These are phyloP conservation scores for Blastobotrys aristatus DNA, from an alignment of 1,139 yeast species.

Conservation along the genomic window DNA sequence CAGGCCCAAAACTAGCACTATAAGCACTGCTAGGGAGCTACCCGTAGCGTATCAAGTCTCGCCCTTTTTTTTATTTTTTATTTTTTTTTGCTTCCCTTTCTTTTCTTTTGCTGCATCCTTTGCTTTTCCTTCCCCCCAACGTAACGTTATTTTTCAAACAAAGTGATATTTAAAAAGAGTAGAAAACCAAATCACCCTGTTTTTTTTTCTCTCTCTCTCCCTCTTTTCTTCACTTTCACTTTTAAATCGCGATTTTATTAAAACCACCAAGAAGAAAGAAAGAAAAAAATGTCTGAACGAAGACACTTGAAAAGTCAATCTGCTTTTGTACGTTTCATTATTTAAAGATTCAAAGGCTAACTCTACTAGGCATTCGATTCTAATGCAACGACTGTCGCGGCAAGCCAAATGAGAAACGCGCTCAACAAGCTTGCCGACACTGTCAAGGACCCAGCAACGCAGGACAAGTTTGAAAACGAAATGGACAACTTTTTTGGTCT, in stretches of 20 bases:
- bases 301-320: constrained; percentile 30
- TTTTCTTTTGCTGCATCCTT: not conserved
- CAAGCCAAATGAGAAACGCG: constrained; percentile 96
- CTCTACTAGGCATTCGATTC: constrained; percentile 77
- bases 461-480: constrained; percentile 72
- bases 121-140: not conserved
- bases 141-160: not conserved
- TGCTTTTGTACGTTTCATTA: constrained; percentile 29
- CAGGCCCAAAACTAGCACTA: too few relatives aligned
- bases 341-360: constrained; percentile 16
- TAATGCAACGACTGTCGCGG: constrained; percentile 93
- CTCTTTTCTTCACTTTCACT: not conserved
- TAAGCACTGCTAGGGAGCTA: too few relatives aligned
- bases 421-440: constrained; percentile 85
- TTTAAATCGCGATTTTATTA: not conserved
- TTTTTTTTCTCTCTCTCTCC: not conserved
- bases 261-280: not conserved
- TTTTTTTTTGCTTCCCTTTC: not conserved
- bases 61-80: not conserved
- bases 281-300: constrained; percentile 6
- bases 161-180: not conserved
- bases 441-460: constrained; percentile 51
- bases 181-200: not conserved
- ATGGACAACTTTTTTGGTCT: constrained; percentile 93
- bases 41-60: too few relatives aligned